A percentile compares a stretch with the other conserved stretches of the same genome.
Evolutionary conservation across 2,329 filamentous ascomycete species (phyloP).

Genomic region (Fusarium veterinarium): DNA sequence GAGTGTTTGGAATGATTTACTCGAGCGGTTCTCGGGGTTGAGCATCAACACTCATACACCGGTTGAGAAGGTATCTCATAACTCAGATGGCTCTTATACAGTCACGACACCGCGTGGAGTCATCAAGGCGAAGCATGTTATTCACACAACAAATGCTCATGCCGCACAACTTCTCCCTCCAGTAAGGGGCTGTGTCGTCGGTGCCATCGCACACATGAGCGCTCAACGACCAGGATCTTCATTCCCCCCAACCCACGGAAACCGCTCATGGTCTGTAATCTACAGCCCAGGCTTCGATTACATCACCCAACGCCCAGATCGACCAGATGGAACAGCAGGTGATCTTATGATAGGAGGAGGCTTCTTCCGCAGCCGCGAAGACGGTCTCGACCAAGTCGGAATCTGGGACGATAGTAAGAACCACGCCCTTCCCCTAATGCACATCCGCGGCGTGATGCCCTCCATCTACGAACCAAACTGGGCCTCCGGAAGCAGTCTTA

Average conservation of each 20-base stretch:
- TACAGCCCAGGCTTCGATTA: slow-evolving; percentile 63
- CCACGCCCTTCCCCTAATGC: slow-evolving; percentile 54
- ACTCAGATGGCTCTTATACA: slow-evolving; percentile 48
- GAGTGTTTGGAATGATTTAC: slow-evolving; percentile 56
- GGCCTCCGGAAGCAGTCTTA: slow-evolving; percentile 48
- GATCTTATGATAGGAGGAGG: slow-evolving; percentile 68
- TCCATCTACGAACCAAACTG: slow-evolving; percentile 55
- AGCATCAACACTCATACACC: slow-evolving; percentile 55
- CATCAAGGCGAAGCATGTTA: slow-evolving; percentile 60
- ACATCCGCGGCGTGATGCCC: slow-evolving; percentile 56
- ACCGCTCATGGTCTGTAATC: slow-evolving; percentile 63
- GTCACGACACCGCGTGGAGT: slow-evolving; percentile 59
- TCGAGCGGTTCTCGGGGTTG: slow-evolving; percentile 50
- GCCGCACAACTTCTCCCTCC: slow-evolving; percentile 63
- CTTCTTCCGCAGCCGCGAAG: slow-evolving; percentile 54
- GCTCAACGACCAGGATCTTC: slow-evolving; percentile 56
- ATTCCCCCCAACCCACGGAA: slow-evolving; percentile 48
- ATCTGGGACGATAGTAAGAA: slow-evolving; percentile 58
- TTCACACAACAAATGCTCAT: slow-evolving; percentile 69
- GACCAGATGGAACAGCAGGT: slow-evolving; percentile 46
- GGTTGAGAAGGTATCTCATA: slow-evolving; percentile 45
- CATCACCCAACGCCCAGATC: slow-evolving; percentile 58
- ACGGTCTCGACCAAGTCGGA: slow-evolving; percentile 60
- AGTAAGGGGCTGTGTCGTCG: slow-evolving; percentile 58
- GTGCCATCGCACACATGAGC: slow-evolving; percentile 62